Base-by-base conservation (phyloP, 495 filamentous ascomycete genomes). In the Trichoderma asperelloides region DNA sequence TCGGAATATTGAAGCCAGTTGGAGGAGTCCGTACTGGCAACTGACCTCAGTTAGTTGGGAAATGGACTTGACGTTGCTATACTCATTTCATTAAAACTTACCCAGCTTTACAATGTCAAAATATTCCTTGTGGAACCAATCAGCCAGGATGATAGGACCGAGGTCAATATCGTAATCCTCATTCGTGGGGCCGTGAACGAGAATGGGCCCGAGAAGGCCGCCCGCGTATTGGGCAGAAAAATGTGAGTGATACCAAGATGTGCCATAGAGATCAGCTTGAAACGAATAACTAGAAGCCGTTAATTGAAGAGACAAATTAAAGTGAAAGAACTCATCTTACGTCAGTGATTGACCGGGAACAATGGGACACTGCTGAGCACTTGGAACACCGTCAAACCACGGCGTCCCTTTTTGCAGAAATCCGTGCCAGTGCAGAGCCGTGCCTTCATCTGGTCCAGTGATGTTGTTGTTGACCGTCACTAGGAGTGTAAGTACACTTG, bases 401-500 rank as follows among this genome's bases (percentile, higher is more conserved):
- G 79, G 76, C 0, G 76, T 78, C 5, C 72, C 72, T 16, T 75
- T 68, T 63, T 80, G 79, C 2, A 81, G 65, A 51, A 82, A 78
- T 2, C 80, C 80, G 57, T 82, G 79, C 79, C 79, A 82, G 72
- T 82, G 79, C 45, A 82, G 75, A 3, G 72, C 68, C 0, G 78
- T 80, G n/a, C 79, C 81, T 66, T 83, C 80, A 41, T 82, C 82
- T 0, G 85, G 85, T 2, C 76, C 73, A 0, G 73, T 71, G 43
- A 84, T 81, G 63, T 84, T 81, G 74, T 88, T 89, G 66, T 78
- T 74, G 5, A 89, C 85, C 18, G 81, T 78, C 23, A 89, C n/a
- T n/a, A n/a, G n/a, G n/a, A n/a, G n/a, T n/a, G n/a, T n/a, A n/a
- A n/a, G n/a, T n/a, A n/a, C n/a, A n/a, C n/a, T n/a, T n/a, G n/a